These are phyloP conservation scores for Fraxinus excelsior DNA, from an alignment of 257 asterid genomes.

Conservation along the genomic window DNA sequence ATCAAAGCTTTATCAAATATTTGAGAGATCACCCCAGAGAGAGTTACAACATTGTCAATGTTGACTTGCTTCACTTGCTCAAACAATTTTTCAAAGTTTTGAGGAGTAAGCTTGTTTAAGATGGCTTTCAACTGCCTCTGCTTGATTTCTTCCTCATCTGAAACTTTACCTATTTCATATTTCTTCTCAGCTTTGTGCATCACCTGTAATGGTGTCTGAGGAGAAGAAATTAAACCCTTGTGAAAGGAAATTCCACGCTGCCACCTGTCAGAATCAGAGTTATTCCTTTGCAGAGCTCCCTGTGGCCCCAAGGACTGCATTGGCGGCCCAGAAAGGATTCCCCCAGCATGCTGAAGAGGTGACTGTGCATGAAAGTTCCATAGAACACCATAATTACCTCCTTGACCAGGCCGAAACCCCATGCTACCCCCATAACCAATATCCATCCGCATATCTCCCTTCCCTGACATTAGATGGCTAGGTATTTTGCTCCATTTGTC, in stretches of 20 bases:
- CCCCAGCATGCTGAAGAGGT: conserved; percentile 52
- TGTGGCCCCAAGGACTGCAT: conserved; percentile 68
- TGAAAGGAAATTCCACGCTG: conserved; percentile 71
- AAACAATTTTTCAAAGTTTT: conserved; percentile 83
- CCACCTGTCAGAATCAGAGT: conserved; percentile 88
- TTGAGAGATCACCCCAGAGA: conserved; percentile 85
- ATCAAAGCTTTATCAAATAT: conserved; percentile 91
- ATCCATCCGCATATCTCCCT: conserved; percentile 58
- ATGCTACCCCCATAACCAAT: conserved; percentile 40
- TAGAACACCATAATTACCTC: conserved; percentile 62
- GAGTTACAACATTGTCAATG: conserved; percentile 67
- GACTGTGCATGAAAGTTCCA: conserved; percentile 62
- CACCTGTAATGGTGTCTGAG: conserved; percentile 59
- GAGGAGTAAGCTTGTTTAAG: conserved; percentile 97
- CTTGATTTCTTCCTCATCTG: conserved; percentile 87
- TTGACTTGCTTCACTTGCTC: conserved; percentile 85
- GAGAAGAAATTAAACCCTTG: conserved; percentile 79
- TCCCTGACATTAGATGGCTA: conserved; percentile 52
- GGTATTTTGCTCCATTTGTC: conserved; percentile 68
- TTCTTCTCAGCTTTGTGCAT: conserved; percentile 91
- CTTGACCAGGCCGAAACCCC: conserved; percentile 60
- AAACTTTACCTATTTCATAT: conserved; percentile 78
- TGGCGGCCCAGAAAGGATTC: conserved; percentile 68
- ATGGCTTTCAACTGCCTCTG: conserved; percentile 88
- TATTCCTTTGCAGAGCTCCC: conserved; percentile 66